Conservation (phyloP, 2,329 filamentous ascomycete species). For the Colletotrichum magnum region DNA sequence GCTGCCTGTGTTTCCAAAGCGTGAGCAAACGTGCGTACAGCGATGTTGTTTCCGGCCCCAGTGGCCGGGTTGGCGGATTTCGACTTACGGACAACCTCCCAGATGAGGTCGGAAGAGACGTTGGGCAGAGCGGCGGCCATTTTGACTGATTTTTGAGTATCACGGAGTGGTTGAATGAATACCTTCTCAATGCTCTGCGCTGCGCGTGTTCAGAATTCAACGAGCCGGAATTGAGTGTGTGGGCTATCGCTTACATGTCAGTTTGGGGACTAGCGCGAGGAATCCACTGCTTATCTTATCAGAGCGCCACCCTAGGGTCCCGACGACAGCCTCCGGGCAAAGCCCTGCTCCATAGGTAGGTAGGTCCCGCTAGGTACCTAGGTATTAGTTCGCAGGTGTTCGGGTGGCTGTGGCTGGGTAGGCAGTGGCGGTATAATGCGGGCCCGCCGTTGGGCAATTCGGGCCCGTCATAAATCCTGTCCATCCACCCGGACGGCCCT, state of each 20-base stretch:
- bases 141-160: constrained; percentile 61
- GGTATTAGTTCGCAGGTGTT: background rate
- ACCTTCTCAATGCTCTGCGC: constrained; percentile 36
- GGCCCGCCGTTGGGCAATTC: too few relatives aligned
- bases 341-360: constrained; percentile 22
- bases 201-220: constrained; percentile 44
- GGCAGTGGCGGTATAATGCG: constrained; percentile 21
- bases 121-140: constrained; percentile 74
- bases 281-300: constrained; percentile 6
- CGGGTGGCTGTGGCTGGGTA: constrained; percentile 25
- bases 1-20: constrained; percentile 70
- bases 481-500: too few relatives aligned
- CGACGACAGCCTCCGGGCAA: constrained; percentile 26
- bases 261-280: constrained; percentile 34
- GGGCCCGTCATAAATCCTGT: too few relatives aligned
- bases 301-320: constrained; percentile 6
- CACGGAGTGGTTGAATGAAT: constrained; percentile 44
- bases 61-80: constrained; percentile 15
- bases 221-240: constrained; percentile 50
- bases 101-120: constrained; percentile 92
- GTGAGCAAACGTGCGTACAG: constrained; percentile 17
- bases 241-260: constrained; percentile 54
- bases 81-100: constrained; percentile 93
- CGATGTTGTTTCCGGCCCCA: background rate
- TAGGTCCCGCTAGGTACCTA: constrained; percentile 12